These are phyloP conservation scores for Marvania coccoides DNA, from an alignment of 139 green algal species.

Conservation along the genomic window DNA sequence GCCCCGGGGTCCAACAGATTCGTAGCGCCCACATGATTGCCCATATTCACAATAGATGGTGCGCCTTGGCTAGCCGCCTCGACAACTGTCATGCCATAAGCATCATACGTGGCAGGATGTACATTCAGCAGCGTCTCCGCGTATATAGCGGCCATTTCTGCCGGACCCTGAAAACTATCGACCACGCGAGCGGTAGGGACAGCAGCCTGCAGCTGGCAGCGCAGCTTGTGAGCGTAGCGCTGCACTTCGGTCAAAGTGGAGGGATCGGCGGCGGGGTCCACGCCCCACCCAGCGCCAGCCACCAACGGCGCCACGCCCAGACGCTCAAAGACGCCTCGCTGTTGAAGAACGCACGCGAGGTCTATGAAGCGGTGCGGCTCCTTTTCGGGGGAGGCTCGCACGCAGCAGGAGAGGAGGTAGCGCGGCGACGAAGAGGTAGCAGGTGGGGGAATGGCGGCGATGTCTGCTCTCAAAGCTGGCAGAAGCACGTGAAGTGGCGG, in stretches of 20 bases:
- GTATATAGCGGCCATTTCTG: slow-evolving; percentile 54
- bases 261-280: neutral
- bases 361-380: slow-evolving; percentile 67
- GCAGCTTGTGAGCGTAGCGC: neutral
- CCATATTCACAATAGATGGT: slow-evolving; percentile 49
- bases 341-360: slow-evolving; percentile 35
- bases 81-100: slow-evolving; percentile 84
- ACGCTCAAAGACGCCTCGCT: slow-evolving; percentile 22
- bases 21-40: slow-evolving; percentile 47
- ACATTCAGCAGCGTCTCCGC: slow-evolving; percentile 67
- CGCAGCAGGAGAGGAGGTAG: slow-evolving; percentile 64
- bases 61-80: slow-evolving; percentile 77
- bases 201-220: neutral
- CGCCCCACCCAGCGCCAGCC: slow-evolving; percentile 10
- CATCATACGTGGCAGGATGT: slow-evolving; percentile 58
- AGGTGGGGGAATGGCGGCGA: slow-evolving; percentile 27
- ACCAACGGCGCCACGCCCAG: slow-evolving; percentile 2
- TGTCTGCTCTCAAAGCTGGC: slow-evolving; percentile 54
- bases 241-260: neutral
- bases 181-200: slow-evolving; percentile 20
- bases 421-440: neutral
- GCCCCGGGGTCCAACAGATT: slow-evolving; percentile 38
- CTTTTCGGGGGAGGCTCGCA: slow-evolving; percentile 73
- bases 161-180: slow-evolving; percentile 50
- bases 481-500: slow-evolving; percentile 47